Base-by-base conservation (phyloP, 2,329 filamentous ascomycete genomes). In the Drechslerella stenobrocha region DNA sequence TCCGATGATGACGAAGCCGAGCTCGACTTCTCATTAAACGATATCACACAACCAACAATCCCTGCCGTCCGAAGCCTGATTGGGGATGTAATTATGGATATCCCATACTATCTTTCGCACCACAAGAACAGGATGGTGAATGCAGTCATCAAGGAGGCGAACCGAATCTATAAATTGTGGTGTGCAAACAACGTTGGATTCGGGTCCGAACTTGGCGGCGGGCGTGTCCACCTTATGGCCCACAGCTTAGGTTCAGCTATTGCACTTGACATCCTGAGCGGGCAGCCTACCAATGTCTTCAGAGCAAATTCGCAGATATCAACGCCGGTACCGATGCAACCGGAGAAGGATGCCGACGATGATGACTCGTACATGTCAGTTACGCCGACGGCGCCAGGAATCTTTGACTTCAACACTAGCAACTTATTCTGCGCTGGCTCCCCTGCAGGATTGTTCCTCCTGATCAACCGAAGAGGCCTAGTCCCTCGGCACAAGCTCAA, bases 1-100 rank as follows among this genome's bases (percentile, higher is more conserved):
- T 76, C 76, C 4, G 76, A 79, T n/a, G 77, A 79, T n/a, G 80
- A 85, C 56, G 80, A 82, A 1, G 78, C 82, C 2, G 80, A 84
- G 28, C 86, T 86, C 35, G 78, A 82, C 32, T 89, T 84, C 74
- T 80, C 80, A 0, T 80, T 98, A 11, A 88, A 91, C 72, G 91
- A 97, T 72, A 96, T 98, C 71, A 96, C 95, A 3, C 91, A 90
- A 0, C 83, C 86, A 40, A 93, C 89, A 0, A 89, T 98, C 26
- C 91, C 92, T 0, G 90, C 89, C 0, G 87, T 98, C n/a, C 86
- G 93, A 45, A 89, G 88, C 74, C 85, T 98, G 75, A 95, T 98
- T 69, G 95, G 89, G 40, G 93, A 98, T 75, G 90, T 98, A 72
- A 96, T 98, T 90, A 87, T 97, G 50, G 93, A 98, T 75, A 92